Evolutionary conservation across 2,329 filamentous ascomycete species (phyloP), one percentile per base, ranked within the genome.

Genomic region (Hypoxylon sp.): DNA sequence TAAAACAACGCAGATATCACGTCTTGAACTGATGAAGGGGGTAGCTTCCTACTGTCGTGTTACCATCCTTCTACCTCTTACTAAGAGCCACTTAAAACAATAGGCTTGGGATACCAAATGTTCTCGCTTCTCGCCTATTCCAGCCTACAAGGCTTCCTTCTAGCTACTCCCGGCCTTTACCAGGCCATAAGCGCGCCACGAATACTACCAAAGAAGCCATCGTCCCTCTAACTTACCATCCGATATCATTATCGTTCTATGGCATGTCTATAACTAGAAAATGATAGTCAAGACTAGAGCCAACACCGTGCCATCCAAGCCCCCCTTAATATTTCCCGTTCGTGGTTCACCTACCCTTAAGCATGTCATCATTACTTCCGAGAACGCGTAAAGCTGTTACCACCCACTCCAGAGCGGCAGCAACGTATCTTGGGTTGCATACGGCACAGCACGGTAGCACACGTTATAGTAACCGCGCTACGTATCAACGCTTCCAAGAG

Each of bases 361-460:
- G 5, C 50, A 33, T 19, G 17, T 50, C 14, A 55, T 58, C n/a
- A 11, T 51, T 13, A 4, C 52, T 44, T 5, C 29, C 10, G 33
- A 10, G 22, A 26, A 33, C 54, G 29, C 51, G 42, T 37, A 31
- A 26, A 17, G 5, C 39, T 19, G 26, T 44, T 4, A 44, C 8
- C 39, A 22, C 17, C 59, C 22, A 46, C 22, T n/a, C 26, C 10
- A 35, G 62, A 35, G 52, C 26, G 37, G 39, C 44, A 24, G 19
- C 11, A 51, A 33, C 19, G 37, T 50, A 17, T 31, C 35, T 50
- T 57, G 46, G 44, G 55, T 61, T 53, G 19, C 57, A 61, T 61
- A 58, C 52, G 66, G 66, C 66, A 50, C 61, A 65, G 61, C 39
- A 60, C 26, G 14, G 50, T 46, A 17, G 11, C 22, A 29, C 37